Base-by-base conservation (phyloP, 495 filamentous ascomycete species). In the Penicillium pancosmium region DNA sequence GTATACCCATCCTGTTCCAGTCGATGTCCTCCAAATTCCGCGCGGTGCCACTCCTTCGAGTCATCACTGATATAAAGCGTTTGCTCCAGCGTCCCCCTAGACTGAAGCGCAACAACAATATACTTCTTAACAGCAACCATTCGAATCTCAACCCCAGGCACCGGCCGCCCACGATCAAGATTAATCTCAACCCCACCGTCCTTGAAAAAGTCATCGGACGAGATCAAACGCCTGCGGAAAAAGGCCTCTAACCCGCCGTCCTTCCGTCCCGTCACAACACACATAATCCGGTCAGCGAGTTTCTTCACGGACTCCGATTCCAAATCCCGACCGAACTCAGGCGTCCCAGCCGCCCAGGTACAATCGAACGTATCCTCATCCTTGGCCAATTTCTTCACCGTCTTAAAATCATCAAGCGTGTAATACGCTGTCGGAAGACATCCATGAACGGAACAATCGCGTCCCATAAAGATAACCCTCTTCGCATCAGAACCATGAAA, bases 1-100 rank as follows among this genome's bases (percentile, higher is more conserved):
- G 94, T 98, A 68, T 97, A 98, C 13, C 91, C 91, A 65, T 94
- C 84, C 69, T 97, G 83, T 63, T 89, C 83, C 23, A 98, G 70
- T 44, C 85, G 87, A 68, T 93, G 90, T 33, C 84, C 83, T 33
- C 88, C 88, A 72, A 98, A 98, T 60, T 93, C 82, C 50, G 93
- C 94, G n/a, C 91, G 86, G 67, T 96, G 89, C 94, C 94, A 98
- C 27, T 80, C 87, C 33, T 80, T 75, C 27, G 91, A 84, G 68
- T 98, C 92, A 62, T 89, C 84, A 12, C 89, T 91, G 34, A 88
- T 81, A 62, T 86, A 98, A 59, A 98, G 80, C 19, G 92, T 92
- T 80, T 96, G 86, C 73, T 98, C 95, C 50, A 89, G 85, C 2
- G 92, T 96, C 33, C 88, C 86, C 35, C 84, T 76, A 23, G 91